phyloP scores from a whole-genome alignment of 768 basidiomycete species.

The Sarcomyxa edulis region DNA sequence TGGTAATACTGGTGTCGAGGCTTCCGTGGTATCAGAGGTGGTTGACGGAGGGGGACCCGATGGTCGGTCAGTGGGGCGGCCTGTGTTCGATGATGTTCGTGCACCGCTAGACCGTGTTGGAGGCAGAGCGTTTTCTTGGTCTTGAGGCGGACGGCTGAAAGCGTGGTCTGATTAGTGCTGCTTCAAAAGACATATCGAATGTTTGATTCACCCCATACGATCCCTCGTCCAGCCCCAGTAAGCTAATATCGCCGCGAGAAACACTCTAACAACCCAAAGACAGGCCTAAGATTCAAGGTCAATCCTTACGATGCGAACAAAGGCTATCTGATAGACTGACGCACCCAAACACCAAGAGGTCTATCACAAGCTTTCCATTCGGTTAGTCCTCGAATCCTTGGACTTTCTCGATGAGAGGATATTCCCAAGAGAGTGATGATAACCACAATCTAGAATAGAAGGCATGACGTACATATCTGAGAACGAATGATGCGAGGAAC shows the following conservation, averaged over 20 bases:
- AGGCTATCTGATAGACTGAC: too few relatives aligned
- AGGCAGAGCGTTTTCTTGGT: background rate
- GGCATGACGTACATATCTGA: too few relatives aligned
- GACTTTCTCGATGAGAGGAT: conserved; percentile 38
- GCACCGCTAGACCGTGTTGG: conserved; percentile 6
- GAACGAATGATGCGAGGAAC: conserved; percentile 1
- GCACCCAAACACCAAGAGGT: conserved; percentile 56
- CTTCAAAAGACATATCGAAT: too few relatives aligned
- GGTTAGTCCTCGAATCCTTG: conserved; percentile 24
- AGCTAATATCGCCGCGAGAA: conserved; percentile 35
- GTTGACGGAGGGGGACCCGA: conserved; percentile 1
- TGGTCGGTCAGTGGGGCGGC: background rate
- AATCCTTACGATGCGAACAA: too few relatives aligned
- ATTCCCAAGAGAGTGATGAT: conserved; percentile 42
- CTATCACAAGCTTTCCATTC: conserved; percentile 51
- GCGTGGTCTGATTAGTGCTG: conserved; percentile 4
- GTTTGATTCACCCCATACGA: conserved; percentile 19
- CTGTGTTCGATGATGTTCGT: background rate
- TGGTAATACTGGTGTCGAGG: conserved; percentile 7
- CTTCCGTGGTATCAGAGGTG: background rate
- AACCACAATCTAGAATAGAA: conserved; percentile 35
- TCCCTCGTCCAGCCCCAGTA: conserved; percentile 45
- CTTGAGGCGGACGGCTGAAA: background rate
- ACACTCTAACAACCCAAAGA: conserved; percentile 47
- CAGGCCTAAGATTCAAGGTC: too few relatives aligned